Evolutionary conservation across 2,329 filamentous ascomycete species (phyloP), one percentile per base, ranked within the genome.

Genomic region (Neonectria sp.): DNA sequence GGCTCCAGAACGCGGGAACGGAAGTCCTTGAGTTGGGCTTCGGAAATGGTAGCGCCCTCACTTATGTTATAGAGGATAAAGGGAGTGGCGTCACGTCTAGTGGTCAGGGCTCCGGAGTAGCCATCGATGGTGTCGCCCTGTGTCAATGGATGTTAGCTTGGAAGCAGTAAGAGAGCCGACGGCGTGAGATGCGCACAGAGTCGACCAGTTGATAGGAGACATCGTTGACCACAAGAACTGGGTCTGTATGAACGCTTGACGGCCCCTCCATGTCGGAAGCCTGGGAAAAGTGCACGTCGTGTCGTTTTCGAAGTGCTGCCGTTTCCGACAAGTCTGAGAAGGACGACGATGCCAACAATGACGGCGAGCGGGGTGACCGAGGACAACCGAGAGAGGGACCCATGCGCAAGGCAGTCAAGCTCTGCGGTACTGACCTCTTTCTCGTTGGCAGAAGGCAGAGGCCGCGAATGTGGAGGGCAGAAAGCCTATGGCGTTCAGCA

Each of bases 1-100:
- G 31, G 31, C 35, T 53, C 49, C 37, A 46, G 49, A 33, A 52
- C 25, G n/a, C 29, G n/a, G 15, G 49, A 17, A 27, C 49, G 49
- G 29, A 52, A 52, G n/a, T 24, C 43, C 11, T 46, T 2, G 3
- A 46, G 43, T 9, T 43, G 17, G 40, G 40, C 17, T 11, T 43
- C 40, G 40, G 40, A 43, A 6, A 43, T 11, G 40, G 17, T 11
- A 43, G 9, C 40, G 17, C 40, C 40, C 17, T 43, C 40, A 21
- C 17, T 7, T 9, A 43, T 46, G 43, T 46, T 46, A n/a, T 46
- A 46, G 8, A 46, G 43, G 43, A 46, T 46, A 24, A 46, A 46
- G 43, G 43, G 43, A 12, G 43, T 24, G 43, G 43, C n/a, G 21
- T 7, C n/a, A 12, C n/a, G 43, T 12, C 3, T 24, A 21, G 43